Percentiles rank a stretch among this genome's conserved stretches.
phyloP scores from a whole-genome alignment of 805 yeast genomes.

The Starmerella stigmatis region DNA sequence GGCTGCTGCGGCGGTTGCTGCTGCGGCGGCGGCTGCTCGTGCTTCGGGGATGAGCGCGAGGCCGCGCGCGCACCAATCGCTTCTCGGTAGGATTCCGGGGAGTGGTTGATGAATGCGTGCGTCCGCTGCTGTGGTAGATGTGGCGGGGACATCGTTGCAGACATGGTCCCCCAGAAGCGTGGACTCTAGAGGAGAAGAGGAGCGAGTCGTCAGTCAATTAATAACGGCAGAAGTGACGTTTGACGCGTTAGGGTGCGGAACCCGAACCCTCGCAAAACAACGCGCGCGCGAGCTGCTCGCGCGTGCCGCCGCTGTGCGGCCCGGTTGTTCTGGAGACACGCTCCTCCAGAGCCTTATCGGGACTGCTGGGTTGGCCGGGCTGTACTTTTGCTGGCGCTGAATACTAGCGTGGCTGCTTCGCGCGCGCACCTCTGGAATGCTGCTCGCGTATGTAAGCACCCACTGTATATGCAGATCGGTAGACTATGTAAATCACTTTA shows the following conservation, averaged over 20 bases:
- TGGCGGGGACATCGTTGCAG: conserved; percentile 9
- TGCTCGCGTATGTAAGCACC: conserved; percentile 2
- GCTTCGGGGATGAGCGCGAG: background rate
- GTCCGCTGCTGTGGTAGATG: conserved; percentile 3
- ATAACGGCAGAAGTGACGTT: conserved; percentile 2
- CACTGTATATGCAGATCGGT: background rate
- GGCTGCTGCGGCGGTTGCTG: background rate
- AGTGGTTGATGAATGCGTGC: conserved; percentile 79
- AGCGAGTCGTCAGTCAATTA: background rate
- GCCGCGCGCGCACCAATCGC: conserved; percentile 1
- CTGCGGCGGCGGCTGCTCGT: background rate
- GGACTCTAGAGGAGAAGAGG: conserved; percentile 6
- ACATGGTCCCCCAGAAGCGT: conserved; percentile 5
- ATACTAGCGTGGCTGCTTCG: background rate
- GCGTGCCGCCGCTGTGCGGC: background rate
- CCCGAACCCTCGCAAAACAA: conserved; percentile 2
- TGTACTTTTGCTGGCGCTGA: background rate
- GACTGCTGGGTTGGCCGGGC: background rate
- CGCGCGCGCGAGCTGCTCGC: background rate
- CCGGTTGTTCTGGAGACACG: background rate
- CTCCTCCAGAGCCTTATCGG: too few species aligned
- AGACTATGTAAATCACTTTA: too few species aligned
- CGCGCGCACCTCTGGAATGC: conserved; percentile 1
- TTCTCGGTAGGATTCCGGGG: conserved; percentile 71
- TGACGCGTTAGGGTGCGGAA: conserved; percentile 7